A percentile compares a stretch with the other conserved stretches of the same genome.
These are phyloP conservation scores for Hylodesmum podocarpum DNA, from an alignment of 306 rosid species.

Conservation along the genomic window DNA sequence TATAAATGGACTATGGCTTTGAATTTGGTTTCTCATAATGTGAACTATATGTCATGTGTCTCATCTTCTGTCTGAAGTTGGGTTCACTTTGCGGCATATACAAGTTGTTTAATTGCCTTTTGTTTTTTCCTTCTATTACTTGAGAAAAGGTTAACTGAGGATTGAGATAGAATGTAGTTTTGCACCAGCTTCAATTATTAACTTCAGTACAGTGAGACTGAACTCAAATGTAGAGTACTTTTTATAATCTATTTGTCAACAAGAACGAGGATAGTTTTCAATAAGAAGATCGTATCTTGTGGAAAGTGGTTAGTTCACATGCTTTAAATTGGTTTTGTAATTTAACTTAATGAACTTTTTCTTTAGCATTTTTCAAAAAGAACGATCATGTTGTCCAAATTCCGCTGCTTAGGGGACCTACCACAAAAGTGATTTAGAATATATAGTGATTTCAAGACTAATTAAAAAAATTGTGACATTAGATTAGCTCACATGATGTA, in stretches of 20 bases:
- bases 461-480: neutral
- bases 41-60: neutral
- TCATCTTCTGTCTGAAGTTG: neutral
- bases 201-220: neutral
- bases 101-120: constrained; percentile 18
- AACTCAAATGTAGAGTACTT: neutral
- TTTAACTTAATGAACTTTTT: neutral
- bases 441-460: constrained; percentile 5
- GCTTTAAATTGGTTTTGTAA: constrained; percentile 5
- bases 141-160: neutral
- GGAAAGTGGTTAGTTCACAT: neutral
- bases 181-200: neutral
- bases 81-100: constrained; percentile 31
- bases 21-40: neutral
- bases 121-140: neutral
- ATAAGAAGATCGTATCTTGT: neutral
- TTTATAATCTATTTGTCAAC: neutral
- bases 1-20: neutral
- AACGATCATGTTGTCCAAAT: neutral
- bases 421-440: neutral
- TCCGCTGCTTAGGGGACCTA: constrained; percentile 17
- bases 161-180: neutral
- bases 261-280: neutral
- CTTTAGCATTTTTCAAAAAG: constrained; percentile 15
- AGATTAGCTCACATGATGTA: neutral